Evolutionary conservation across 2,329 filamentous ascomycete species (phyloP), one percentile per base, ranked within the genome.

Genomic region (Teratosphaeria zuluensis): DNA sequence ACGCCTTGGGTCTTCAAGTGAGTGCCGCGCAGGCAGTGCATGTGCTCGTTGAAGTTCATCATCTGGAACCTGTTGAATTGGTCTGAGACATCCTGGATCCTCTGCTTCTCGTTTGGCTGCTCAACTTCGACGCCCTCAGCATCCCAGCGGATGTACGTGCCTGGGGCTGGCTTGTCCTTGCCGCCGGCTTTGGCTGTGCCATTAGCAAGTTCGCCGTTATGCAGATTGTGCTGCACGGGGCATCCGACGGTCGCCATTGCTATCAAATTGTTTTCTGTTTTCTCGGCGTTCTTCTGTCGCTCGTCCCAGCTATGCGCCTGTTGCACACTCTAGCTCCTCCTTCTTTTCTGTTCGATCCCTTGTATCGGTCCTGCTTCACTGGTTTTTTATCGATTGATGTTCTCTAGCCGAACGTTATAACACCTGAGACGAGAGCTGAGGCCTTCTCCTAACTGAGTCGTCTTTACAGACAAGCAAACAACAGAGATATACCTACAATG

Each of bases 21-120:
- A 7, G 70, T 74, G 35, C 72, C 72, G n/a, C 72, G 70, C 35
- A 72, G 66, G 51, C 66, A 72, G 62, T 73, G 72, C 51, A 67
- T 66, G 60, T 74, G 69, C 58, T 72, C 70, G 57, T 74, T 71
- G 66, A 74, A 73, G 53, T 74, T 73, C 65, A 73, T 73, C 67
- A 74, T 72, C 60, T 75, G 71, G 64, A 74, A 70, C 6, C 69
- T 64, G 51, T 71, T 70, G 67, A 72, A 72, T 55, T 71, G 70
- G 56, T 71, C 70, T 58, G 73, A 73, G 12, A 72, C 71, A 53
- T 68, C 68, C 52, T 70, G 65, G 52, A 75, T 74, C 62, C 69
- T 69, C 61, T 73, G 67, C 56, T 70, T 65, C 60, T 75, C 64
- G 35, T 67, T 63, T 1, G 67, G 60, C 51, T 69, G 69, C 30